phyloP scores from a whole-genome alignment of 805 yeast species.

The Blastobotrys muscicola region DNA sequence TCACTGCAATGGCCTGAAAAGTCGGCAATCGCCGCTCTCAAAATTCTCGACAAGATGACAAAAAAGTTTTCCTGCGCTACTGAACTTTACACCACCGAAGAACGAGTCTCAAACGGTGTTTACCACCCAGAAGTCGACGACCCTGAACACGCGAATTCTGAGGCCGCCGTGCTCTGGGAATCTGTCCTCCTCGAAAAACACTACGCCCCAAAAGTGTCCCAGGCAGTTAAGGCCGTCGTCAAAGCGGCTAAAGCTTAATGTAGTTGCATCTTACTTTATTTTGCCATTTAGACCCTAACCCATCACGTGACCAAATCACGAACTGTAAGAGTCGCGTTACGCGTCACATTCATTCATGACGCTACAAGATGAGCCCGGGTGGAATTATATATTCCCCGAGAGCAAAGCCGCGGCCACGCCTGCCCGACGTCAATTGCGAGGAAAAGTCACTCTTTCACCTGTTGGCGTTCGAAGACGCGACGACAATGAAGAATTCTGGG shows the following conservation, averaged over 20 bases:
- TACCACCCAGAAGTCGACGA: constrained; percentile 56
- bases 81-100: constrained; percentile 80
- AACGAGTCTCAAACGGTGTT: constrained; percentile 72
- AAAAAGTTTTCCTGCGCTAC: constrained; percentile 59
- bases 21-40: constrained; percentile 65
- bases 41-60: constrained; percentile 67
- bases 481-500: constrained; percentile 8
- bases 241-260: constrained; percentile 1
- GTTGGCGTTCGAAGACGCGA: constrained; percentile 8
- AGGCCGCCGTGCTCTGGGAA: constrained; percentile 89
- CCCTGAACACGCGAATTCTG: constrained; percentile 71
- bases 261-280: neutral
- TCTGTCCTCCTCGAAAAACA: constrained; percentile 68
- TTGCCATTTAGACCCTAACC: neutral
- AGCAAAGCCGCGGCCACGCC: neutral
- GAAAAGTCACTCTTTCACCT: constrained; percentile 4
- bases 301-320: neutral
- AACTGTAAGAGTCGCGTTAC: neutral
- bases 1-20: constrained; percentile 79
- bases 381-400: constrained; percentile 7
- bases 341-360: neutral
- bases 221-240: constrained; percentile 37
- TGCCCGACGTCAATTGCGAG: neutral
- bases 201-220: constrained; percentile 72
- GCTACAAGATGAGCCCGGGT: neutral